phyloP scores from a whole-genome alignment of 164 flowering plant species.

The Nelumbo lutea region DNA sequence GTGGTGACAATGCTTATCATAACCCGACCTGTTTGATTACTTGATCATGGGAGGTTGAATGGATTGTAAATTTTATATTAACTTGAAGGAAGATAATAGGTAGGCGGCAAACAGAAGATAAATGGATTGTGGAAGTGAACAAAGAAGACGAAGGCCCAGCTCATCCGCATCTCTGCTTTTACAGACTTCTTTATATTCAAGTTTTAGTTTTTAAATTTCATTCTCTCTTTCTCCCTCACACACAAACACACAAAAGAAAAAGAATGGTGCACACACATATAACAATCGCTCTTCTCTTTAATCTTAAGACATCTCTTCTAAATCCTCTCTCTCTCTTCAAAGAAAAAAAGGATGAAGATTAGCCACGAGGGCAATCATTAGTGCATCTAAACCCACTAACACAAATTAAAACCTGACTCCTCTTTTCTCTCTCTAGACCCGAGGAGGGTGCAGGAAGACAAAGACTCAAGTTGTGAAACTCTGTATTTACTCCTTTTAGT shows the following conservation, averaged over 20 bases:
- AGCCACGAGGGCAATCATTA: slow-evolving; percentile 2
- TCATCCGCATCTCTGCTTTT: background rate
- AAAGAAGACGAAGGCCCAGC: background rate
- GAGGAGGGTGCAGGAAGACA: background rate
- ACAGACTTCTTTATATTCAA: background rate
- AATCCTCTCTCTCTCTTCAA: background rate
- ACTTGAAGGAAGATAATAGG: background rate
- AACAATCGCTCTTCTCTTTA: background rate
- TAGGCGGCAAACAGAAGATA: background rate
- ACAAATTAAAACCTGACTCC: background rate
- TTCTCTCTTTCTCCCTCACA: background rate
- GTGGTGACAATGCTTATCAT: too few relatives aligned
- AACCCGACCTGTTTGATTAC: too few relatives aligned
- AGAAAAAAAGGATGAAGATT: background rate
- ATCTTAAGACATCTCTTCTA: background rate
- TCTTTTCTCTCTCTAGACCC: background rate
- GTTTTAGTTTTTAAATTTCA: background rate
- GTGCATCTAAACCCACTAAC: slow-evolving; percentile 2
- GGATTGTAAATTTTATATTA: too few relatives aligned
- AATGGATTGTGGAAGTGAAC: background rate
- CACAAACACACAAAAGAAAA: background rate
- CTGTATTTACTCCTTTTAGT: background rate
- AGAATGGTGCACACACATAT: background rate
- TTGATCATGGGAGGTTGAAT: too few relatives aligned
- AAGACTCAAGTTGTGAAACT: background rate